A percentile compares a stretch with the other conserved stretches of the same genome.
phyloP scores from a whole-genome alignment of 2,329 filamentous ascomycete genomes.

The Rhynchosporium graminicola region DNA sequence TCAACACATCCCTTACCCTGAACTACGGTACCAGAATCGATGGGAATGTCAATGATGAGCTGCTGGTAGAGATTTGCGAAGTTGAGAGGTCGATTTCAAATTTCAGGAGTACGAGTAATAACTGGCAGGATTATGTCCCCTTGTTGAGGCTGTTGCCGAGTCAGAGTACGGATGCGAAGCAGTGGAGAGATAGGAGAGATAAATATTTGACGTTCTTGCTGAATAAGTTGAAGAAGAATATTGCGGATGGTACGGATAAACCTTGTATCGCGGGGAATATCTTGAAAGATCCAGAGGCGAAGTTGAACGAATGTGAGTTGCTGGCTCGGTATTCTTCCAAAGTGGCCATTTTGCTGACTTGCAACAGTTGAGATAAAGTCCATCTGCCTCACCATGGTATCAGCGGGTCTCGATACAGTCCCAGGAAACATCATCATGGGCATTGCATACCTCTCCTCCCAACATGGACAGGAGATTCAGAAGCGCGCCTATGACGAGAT shows the following conservation, averaged over 20 bases:
- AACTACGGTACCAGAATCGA: conserved; percentile 79
- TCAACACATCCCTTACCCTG: conserved; percentile 75
- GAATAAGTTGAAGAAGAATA: conserved; percentile 59
- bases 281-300: conserved; percentile 59
- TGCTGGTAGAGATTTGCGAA: conserved; percentile 72
- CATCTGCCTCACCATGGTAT: conserved; percentile 81
- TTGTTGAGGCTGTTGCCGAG: conserved; percentile 65
- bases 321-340: conserved; percentile 25
- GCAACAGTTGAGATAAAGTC: conserved; percentile 70
- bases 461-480: conserved; percentile 70
- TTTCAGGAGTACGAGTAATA: conserved; percentile 77
- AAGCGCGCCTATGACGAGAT: conserved; percentile 69
- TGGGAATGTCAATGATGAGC: conserved; percentile 64
- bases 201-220: conserved; percentile 63
- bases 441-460: conserved; percentile 71
- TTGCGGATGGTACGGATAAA: conserved; percentile 63
- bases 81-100: conserved; percentile 77
- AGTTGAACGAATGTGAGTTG: conserved; percentile 62
- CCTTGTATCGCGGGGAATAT: conserved; percentile 72
- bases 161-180: conserved; percentile 61
- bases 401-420: conserved; percentile 78
- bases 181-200: conserved; percentile 69
- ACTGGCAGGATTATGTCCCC: conserved; percentile 85
- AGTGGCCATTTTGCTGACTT: conserved; percentile 43
- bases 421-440: conserved; percentile 79